phyloP scores from a whole-genome alignment of 352 stramenopile species.

The Peronosclerospora sorghi region DNA sequence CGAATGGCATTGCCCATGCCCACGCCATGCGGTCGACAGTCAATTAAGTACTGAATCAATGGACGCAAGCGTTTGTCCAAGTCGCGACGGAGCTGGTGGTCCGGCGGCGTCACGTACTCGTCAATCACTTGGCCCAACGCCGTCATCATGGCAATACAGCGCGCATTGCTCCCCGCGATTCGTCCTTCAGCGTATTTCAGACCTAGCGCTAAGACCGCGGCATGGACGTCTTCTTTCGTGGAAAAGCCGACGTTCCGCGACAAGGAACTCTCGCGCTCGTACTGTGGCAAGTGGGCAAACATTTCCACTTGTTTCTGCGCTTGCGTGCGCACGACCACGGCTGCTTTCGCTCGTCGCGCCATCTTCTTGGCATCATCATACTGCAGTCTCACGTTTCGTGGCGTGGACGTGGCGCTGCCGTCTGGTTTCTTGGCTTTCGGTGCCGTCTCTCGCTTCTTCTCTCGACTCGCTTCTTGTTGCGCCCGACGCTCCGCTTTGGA shows the following conservation, averaged over 20 bases:
- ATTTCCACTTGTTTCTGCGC: slow-evolving; percentile 75
- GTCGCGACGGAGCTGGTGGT: slow-evolving; percentile 76
- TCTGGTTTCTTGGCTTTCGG: slow-evolving; percentile 39
- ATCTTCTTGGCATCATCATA: slow-evolving; percentile 78
- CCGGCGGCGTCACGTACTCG: slow-evolving; percentile 77
- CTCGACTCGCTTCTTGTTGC: slow-evolving; percentile 85
- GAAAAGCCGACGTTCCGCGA: slow-evolving; percentile 64
- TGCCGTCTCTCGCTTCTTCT: slow-evolving; percentile 40
- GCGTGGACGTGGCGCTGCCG: slow-evolving; percentile 3
- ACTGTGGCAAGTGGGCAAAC: slow-evolving; percentile 80
- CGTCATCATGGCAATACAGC: slow-evolving; percentile 90
- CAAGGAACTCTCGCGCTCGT: slow-evolving; percentile 68
- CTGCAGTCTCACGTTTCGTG: slow-evolving; percentile 48
- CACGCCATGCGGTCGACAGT: slow-evolving; percentile 89
- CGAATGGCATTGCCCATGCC: slow-evolving; percentile 94
- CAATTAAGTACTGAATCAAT: slow-evolving; percentile 91
- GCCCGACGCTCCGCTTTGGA: slow-evolving; percentile 88
- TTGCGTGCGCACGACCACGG: slow-evolving; percentile 56
- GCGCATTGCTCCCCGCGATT: slow-evolving; percentile 86
- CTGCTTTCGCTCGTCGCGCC: slow-evolving; percentile 56
- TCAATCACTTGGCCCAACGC: slow-evolving; percentile 86
- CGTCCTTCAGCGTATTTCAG: slow-evolving; percentile 86
- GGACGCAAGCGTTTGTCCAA: slow-evolving; percentile 86
- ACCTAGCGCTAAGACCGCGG: slow-evolving; percentile 84
- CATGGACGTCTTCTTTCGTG: slow-evolving; percentile 78